phyloP scores from a whole-genome alignment of 75 land plant species.

The Pinus tabuliformis region DNA sequence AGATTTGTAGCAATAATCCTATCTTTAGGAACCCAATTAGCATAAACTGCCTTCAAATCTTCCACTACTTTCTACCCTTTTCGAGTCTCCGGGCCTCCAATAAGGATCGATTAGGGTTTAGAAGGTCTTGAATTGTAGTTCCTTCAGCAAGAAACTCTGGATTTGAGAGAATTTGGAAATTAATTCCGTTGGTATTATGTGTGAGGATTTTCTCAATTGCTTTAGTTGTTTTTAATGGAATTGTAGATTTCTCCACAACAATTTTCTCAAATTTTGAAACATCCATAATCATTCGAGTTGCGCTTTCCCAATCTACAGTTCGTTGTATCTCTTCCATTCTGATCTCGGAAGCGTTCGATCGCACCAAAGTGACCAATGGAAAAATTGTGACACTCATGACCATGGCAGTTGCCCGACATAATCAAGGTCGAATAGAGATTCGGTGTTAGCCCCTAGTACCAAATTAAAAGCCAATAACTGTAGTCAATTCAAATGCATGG shows the following conservation, averaged over 20 bases:
- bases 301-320: too few relatives aligned
- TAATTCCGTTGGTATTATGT: constrained; percentile 68
- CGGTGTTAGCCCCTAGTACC: too few relatives aligned
- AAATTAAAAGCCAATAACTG: too few relatives aligned
- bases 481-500: too few relatives aligned
- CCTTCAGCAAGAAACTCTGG: constrained; percentile 88
- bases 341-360: too few relatives aligned
- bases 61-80: constrained; percentile 69
- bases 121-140: constrained; percentile 65
- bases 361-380: too few relatives aligned
- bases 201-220: constrained; percentile 83
- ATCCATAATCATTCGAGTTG: constrained; percentile 42
- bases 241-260: constrained; percentile 87
- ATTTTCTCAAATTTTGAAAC: constrained; percentile 81
- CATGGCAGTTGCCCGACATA: too few relatives aligned
- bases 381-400: too few relatives aligned
- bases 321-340: too few relatives aligned
- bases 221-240: constrained; percentile 83
- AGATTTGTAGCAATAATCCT: constrained; percentile 65
- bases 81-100: constrained; percentile 77
- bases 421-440: too few relatives aligned
- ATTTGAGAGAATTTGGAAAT: constrained; percentile 79
- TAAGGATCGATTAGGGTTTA: constrained; percentile 74
- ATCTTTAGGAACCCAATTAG: constrained; percentile 84
- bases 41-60: constrained; percentile 70